Conservation (phyloP, 2,329 filamentous ascomycete genomes). For the Neonectria ditissima region DNA sequence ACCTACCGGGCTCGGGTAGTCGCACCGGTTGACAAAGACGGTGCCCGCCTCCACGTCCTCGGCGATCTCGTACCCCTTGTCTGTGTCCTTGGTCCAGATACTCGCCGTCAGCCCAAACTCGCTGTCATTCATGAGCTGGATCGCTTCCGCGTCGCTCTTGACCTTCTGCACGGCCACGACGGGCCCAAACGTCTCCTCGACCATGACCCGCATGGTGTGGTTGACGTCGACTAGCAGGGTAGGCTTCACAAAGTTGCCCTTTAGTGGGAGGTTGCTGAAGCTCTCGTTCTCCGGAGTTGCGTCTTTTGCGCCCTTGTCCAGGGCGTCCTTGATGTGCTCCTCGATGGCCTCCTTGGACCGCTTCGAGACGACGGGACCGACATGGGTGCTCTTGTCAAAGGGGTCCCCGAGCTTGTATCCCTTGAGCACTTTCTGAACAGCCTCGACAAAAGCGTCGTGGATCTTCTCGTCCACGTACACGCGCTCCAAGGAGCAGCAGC, state of each 20-base stretch:
- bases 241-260: slow-evolving; percentile 90
- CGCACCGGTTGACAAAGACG: slow-evolving; percentile 94
- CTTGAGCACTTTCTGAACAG: slow-evolving; percentile 82
- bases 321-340: slow-evolving; percentile 83
- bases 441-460: slow-evolving; percentile 84
- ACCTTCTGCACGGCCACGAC: slow-evolving; percentile 93
- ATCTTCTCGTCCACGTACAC: slow-evolving; percentile 90
- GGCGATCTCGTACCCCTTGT: slow-evolving; percentile 78
- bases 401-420: slow-evolving; percentile 92
- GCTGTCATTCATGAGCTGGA: slow-evolving; percentile 92
- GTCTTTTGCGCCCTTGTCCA: slow-evolving; percentile 86
- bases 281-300: slow-evolving; percentile 84
- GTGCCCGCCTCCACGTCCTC: slow-evolving; percentile 91
- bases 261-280: slow-evolving; percentile 77
- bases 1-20: slow-evolving; percentile 91
- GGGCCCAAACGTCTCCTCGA: slow-evolving; percentile 93
- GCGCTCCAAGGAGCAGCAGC: slow-evolving; percentile 92
- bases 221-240: slow-evolving; percentile 83
- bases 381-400: slow-evolving; percentile 79
- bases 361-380: slow-evolving; percentile 91
- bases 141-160: slow-evolving; percentile 81
- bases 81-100: slow-evolving; percentile 93
- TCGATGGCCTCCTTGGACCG: slow-evolving; percentile 80
- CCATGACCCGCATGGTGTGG: slow-evolving; percentile 90
- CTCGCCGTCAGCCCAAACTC: slow-evolving; percentile 96